Conservation (phyloP, 805 yeast species). For the Pichia paraexigua region DNA sequence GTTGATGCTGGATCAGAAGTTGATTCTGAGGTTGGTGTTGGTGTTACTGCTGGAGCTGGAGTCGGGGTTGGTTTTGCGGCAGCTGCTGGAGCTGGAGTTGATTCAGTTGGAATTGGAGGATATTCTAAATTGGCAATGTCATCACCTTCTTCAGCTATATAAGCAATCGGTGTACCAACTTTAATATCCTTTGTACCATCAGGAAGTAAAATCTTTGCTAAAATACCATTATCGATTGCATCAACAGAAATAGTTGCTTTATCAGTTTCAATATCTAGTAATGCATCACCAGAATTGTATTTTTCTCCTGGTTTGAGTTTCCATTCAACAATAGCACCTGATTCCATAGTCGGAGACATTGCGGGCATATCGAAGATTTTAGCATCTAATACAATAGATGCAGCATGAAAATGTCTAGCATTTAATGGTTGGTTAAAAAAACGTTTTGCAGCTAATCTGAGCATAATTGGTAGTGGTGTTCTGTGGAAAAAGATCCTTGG, state of each 20-base stretch:
- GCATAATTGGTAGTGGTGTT: neutral
- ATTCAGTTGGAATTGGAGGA: conserved; percentile 34
- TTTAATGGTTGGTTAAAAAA: neutral
- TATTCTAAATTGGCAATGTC: conserved; percentile 56
- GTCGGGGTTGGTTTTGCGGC: neutral
- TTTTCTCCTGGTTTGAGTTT: conserved; percentile 68
- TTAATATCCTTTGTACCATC: conserved; percentile 75
- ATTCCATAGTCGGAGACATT: conserved; percentile 98
- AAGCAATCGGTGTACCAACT: conserved; percentile 89
- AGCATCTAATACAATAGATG: conserved; percentile 29
- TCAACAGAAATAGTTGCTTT: conserved; percentile 80
- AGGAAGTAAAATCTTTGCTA: conserved; percentile 64
- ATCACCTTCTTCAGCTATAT: conserved; percentile 81
- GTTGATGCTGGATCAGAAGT: conserved; percentile 5
- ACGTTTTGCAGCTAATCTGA: neutral
- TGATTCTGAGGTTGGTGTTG: conserved; percentile 17
- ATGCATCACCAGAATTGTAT: conserved; percentile 75
- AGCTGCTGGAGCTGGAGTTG: conserved; percentile 8
- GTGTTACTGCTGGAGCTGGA: conserved; percentile 13
- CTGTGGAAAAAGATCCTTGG: neutral
- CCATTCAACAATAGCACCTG: conserved; percentile 91
- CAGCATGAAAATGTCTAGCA: conserved; percentile 25
- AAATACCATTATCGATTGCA: conserved; percentile 84
- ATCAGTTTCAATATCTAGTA: conserved; percentile 79
- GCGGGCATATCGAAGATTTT: conserved; percentile 85